phyloP scores from a whole-genome alignment of 1,284 basidiomycete genomes.

The Cryptococcus depauperatus region DNA sequence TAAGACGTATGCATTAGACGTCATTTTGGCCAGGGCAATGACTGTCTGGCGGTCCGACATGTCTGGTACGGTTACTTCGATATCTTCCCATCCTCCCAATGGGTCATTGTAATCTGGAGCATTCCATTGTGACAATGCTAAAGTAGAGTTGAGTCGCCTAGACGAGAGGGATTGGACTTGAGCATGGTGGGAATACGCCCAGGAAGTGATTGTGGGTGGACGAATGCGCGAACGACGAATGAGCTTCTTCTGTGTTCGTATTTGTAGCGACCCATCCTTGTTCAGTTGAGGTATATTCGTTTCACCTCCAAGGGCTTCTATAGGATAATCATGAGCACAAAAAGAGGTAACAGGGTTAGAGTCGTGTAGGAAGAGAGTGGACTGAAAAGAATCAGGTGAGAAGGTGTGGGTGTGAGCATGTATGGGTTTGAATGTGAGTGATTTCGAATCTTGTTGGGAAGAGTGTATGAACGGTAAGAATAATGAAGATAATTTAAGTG shows the following conservation, averaged over 20 bases:
- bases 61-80: conserved; percentile 51
- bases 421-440: conserved; percentile 24
- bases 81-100: conserved; percentile 47
- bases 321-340: conserved; percentile 11
- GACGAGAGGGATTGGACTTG: conserved; percentile 6
- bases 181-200: conserved; percentile 24
- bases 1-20: conserved; percentile 75
- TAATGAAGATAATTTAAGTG: background rate
- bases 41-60: conserved; percentile 68
- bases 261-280: conserved; percentile 15
- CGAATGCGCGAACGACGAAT: conserved; percentile 32
- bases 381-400: conserved; percentile 4
- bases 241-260: conserved; percentile 27
- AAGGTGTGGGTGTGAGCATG: conserved; percentile 28
- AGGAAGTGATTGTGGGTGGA: conserved; percentile 35
- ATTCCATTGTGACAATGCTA: conserved; percentile 16
- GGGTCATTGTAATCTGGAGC: conserved; percentile 26
- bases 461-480: conserved; percentile 19
- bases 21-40: conserved; percentile 83
- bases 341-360: conserved; percentile 11
- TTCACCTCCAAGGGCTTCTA: background rate
- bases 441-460: conserved; percentile 11
- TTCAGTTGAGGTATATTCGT: background rate
- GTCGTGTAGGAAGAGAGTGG: conserved; percentile 22
- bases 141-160: background rate